Conservation (phyloP, 2,329 filamentous ascomycete species). For the Fusarium bulbicola region DNA sequence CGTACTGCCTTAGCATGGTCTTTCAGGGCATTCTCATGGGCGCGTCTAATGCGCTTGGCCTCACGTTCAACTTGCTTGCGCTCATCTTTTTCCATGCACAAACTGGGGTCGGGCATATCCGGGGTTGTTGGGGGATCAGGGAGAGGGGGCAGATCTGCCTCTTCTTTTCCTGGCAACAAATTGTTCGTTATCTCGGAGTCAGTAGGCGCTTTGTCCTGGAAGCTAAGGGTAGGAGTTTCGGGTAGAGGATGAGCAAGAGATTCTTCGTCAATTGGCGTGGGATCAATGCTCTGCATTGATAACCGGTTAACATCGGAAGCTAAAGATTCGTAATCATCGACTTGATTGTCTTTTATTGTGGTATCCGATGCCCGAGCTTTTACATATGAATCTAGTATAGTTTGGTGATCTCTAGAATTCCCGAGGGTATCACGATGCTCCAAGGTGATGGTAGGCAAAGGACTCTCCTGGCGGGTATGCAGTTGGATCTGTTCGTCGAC, state of each 20-base stretch:
- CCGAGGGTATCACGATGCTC: slow-evolving; percentile 32
- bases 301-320: slow-evolving; percentile 27
- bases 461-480: slow-evolving; percentile 3
- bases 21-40: slow-evolving; percentile 73
- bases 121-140: slow-evolving; percentile 60
- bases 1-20: slow-evolving; percentile 71
- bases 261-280: slow-evolving; percentile 49
- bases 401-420: slow-evolving; percentile 26
- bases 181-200: background rate
- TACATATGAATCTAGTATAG: slow-evolving; percentile 12
- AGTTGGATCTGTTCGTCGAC: slow-evolving; percentile 1
- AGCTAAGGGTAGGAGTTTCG: background rate
- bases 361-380: background rate
- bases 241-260: background rate
- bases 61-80: slow-evolving; percentile 77
- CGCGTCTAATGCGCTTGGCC: slow-evolving; percentile 67
- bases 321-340: background rate
- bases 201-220: background rate
- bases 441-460: slow-evolving; percentile 29
- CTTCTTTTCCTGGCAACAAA: slow-evolving; percentile 2
- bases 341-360: background rate
- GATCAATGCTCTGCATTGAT: slow-evolving; percentile 51
- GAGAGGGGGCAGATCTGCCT: slow-evolving; percentile 45
- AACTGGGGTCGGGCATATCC: slow-evolving; percentile 61
- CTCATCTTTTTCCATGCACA: slow-evolving; percentile 70